Conservation (phyloP, 2,329 filamentous ascomycete genomes). For the Clarireedia paspali region DNA sequence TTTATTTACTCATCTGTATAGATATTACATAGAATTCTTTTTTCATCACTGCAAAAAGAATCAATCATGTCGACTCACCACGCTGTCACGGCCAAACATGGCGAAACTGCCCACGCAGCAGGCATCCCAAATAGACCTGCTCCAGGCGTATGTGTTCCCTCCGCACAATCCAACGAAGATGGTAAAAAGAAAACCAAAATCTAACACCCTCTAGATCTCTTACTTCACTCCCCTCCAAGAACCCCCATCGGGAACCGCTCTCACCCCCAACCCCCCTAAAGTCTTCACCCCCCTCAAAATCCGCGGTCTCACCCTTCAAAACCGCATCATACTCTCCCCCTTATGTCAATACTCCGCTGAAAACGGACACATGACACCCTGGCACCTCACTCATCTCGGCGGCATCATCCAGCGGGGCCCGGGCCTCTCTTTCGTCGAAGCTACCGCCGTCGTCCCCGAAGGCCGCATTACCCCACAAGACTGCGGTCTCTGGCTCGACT, state of each 20-base stretch:
- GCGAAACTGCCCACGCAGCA: conserved; percentile 10
- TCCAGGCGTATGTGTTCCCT: conserved; percentile 16
- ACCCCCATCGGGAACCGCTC: conserved; percentile 37
- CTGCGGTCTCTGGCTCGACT: conserved; percentile 74
- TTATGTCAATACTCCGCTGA: conserved; percentile 61
- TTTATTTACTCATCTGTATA: conserved; percentile 16
- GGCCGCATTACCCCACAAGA: conserved; percentile 81
- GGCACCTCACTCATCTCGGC: conserved; percentile 76
- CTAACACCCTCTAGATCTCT: conserved; percentile 17
- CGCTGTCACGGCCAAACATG: conserved; percentile 12
- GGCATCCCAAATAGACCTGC: conserved; percentile 22
- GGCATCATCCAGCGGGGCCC: conserved; percentile 71
- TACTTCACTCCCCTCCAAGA: conserved; percentile 42
- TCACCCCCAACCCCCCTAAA: conserved; percentile 41
- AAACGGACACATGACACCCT: conserved; percentile 69
- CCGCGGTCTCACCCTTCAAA: conserved; percentile 50
- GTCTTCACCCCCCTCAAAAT: conserved; percentile 35
- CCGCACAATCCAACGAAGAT: conserved; percentile 2
- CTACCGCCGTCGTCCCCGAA: conserved; percentile 65
- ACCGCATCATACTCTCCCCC: conserved; percentile 56
- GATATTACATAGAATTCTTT: conserved; percentile 13
- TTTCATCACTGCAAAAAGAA: not conserved
- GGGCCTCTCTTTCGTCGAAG: conserved; percentile 68
- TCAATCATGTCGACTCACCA: conserved; percentile 18
- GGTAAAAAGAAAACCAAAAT: not conserved